Percentiles rank a stretch among this genome's conserved stretches.
Conservation (phyloP, 2,329 filamentous ascomycete species). For the Diaporthe australafricana region DNA sequence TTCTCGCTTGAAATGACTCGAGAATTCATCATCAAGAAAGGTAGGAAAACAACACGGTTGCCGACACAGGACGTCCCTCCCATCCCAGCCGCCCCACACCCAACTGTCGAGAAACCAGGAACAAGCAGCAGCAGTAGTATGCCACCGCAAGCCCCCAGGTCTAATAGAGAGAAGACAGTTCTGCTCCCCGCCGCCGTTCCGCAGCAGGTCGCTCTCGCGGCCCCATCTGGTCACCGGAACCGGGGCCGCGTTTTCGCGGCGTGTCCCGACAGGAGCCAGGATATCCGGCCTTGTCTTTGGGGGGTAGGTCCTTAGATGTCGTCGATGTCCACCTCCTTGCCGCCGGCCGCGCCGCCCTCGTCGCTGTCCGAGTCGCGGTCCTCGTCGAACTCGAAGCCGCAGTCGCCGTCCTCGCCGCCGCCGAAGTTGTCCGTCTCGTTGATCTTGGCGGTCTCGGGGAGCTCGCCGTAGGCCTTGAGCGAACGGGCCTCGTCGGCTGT, state of each 20-base stretch:
- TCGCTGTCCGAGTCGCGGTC: slow-evolving; percentile 76
- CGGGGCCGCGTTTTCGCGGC: background rate
- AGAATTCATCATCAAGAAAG: slow-evolving; percentile 24
- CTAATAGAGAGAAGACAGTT: slow-evolving; percentile 76
- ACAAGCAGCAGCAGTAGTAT: background rate
- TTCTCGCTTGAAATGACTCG: slow-evolving; percentile 5
- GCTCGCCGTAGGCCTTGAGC: slow-evolving; percentile 96
- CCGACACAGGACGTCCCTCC: slow-evolving; percentile 66
- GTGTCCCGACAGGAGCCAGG: background rate
- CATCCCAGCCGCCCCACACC: slow-evolving; percentile 58
- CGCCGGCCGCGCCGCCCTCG: slow-evolving; percentile 66
- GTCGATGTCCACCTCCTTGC: slow-evolving; percentile 83
- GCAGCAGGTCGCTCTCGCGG: background rate
- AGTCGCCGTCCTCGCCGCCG: slow-evolving; percentile 92
- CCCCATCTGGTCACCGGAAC: background rate
- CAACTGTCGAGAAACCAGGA: slow-evolving; percentile 58
- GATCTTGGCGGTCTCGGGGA: slow-evolving; percentile 98
- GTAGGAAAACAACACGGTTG: slow-evolving; percentile 8
- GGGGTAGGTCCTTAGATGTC: slow-evolving; percentile 76
- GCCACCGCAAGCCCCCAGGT: slow-evolving; percentile 42
- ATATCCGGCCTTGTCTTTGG: background rate
- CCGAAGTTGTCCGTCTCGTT: slow-evolving; percentile 98
- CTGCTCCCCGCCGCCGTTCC: slow-evolving; percentile 44
- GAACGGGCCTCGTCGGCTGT: slow-evolving; percentile 93
- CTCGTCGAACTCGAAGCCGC: slow-evolving; percentile 99